phyloP scores from a whole-genome alignment of 768 basidiomycete genomes.

The Suillus weaverae region DNA sequence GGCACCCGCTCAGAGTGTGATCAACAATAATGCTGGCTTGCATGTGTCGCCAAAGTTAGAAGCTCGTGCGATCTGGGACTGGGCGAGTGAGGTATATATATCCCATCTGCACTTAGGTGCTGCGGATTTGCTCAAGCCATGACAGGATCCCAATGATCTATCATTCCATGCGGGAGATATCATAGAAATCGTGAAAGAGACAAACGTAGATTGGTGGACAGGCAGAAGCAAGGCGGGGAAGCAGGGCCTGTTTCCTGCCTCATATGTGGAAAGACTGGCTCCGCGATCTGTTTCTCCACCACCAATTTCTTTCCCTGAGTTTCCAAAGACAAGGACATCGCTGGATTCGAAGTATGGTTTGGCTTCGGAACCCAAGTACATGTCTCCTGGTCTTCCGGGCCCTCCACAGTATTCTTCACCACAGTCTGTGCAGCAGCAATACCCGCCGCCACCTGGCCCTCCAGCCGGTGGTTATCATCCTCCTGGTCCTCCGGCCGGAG shows the following conservation, averaged over 20 bases:
- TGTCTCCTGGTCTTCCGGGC: constrained; percentile 4
- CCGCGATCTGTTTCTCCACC: constrained; percentile 19
- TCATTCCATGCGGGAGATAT: constrained; percentile 73
- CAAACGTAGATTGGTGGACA: constrained; percentile 90
- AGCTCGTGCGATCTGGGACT: constrained; percentile 31
- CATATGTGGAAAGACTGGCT: constrained; percentile 61
- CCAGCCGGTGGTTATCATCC: constrained; percentile 14
- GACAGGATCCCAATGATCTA: constrained; percentile 75
- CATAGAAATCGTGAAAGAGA: constrained; percentile 79
- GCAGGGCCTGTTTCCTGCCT: constrained; percentile 77
- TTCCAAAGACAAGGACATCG: constrained; percentile 18
- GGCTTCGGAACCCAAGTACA: constrained; percentile 13
- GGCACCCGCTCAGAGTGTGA: not conserved
- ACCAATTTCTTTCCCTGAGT: constrained; percentile 20
- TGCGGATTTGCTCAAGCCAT: constrained; percentile 11
- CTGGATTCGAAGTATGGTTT: constrained; percentile 9
- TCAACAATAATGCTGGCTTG: not conserved
- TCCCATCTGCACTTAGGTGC: constrained; percentile 1
- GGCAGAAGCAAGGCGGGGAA: constrained; percentile 60
- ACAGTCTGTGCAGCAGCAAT: constrained; percentile 1
- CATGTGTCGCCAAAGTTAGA: constrained; percentile 18
- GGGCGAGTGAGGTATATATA: constrained; percentile 29
- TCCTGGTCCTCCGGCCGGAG: constrained; percentile 2
- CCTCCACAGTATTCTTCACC: constrained; percentile 13
- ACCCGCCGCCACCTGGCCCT: constrained; percentile 13